Evolutionary conservation across 2,329 filamentous ascomycete genomes (phyloP), one percentile per base, ranked within the genome.

Genomic region (Talaromyces sp.): DNA sequence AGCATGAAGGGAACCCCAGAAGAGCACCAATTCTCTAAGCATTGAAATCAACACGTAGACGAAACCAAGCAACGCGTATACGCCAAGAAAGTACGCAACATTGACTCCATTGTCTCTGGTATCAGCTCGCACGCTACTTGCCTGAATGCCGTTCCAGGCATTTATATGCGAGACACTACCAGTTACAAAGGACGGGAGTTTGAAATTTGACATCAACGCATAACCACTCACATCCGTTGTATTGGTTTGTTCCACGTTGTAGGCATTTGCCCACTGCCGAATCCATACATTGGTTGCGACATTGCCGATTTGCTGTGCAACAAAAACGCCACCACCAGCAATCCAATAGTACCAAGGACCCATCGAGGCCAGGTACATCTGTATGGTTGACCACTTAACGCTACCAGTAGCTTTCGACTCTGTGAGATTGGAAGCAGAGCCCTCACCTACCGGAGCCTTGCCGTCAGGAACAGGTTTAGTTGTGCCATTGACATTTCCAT

Each of bases 281-380:
- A 99, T 96, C 95, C 95, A 99, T 60, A 97, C 80, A 72, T 95
- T 97, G 41, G 93, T 96, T 0, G 90, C 92, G 2, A 98, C 90
- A 27, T 90, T 90, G 3, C 90, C 90, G 39, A 97, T 76, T 75
- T 99, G 95, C 74, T 97, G 93, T 52, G 90, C 80, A 33, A 85
- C 84, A 73, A 99, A 98, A 43, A 93, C 89, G 4, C 88, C 70
- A 15, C 88, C 79, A 22, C 93, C 90, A 41, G 91, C 80, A 57
- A 90, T 77, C 95, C 95, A 99, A 80, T 96, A 99, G 84, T 92
- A 93, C 92, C 93, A 97, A 4, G 89, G 85, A n/a, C 95, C 95
- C 95, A 99, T 99, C 68, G 93, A 87, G 66, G 80, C 81, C 19
- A 99, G 85, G 75, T 99, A 99, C 74, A 96, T 87, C 67, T 88